A percentile compares a stretch with the other conserved stretches of the same genome.
These are phyloP conservation scores for Arachis monticola DNA, from an alignment of 331 rosid species.

Conservation along the genomic window DNA sequence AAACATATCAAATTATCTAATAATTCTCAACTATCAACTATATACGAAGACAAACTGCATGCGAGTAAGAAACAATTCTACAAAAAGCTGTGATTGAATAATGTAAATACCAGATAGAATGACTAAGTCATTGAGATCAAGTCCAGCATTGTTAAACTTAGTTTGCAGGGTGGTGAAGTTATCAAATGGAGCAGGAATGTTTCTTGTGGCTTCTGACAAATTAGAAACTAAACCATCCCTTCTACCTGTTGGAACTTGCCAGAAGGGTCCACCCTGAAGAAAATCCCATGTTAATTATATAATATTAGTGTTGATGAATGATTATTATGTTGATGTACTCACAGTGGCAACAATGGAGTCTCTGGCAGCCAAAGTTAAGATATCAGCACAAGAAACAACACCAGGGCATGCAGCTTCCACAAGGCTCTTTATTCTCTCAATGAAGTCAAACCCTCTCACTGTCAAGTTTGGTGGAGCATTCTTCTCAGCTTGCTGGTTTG, in stretches of 20 bases:
- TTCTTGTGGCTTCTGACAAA: constrained; percentile 49
- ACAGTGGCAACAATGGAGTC: constrained; percentile 82
- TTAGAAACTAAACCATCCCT: constrained; percentile 77
- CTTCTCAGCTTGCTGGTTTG: constrained; percentile 69
- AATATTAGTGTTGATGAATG: too few species aligned
- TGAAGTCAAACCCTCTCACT: constrained; percentile 88
- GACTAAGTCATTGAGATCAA: constrained; percentile 74
- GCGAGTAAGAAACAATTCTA: too few species aligned
- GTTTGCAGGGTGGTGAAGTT: constrained; percentile 68
- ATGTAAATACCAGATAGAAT: constrained; percentile 67
- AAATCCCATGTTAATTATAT: constrained; percentile 13
- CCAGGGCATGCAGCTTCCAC: constrained; percentile 91
- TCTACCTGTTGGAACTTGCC: constrained; percentile 92
- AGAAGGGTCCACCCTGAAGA: constrained; percentile 88
- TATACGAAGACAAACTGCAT: too few species aligned
- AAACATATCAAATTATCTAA: too few species aligned
- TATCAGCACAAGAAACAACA: constrained; percentile 91
- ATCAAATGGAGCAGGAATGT: constrained; percentile 62
- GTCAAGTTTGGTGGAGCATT: constrained; percentile 72
- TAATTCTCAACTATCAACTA: too few species aligned
- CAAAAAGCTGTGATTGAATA: too few species aligned
- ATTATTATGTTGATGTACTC: constrained; percentile 28
- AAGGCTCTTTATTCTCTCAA: constrained; percentile 78
- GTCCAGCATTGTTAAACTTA: constrained; percentile 63
- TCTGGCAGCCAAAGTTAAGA: constrained; percentile 72